phyloP scores from a whole-genome alignment of 2,329 filamentous ascomycete species.

The Colletotrichum kahawae region DNA sequence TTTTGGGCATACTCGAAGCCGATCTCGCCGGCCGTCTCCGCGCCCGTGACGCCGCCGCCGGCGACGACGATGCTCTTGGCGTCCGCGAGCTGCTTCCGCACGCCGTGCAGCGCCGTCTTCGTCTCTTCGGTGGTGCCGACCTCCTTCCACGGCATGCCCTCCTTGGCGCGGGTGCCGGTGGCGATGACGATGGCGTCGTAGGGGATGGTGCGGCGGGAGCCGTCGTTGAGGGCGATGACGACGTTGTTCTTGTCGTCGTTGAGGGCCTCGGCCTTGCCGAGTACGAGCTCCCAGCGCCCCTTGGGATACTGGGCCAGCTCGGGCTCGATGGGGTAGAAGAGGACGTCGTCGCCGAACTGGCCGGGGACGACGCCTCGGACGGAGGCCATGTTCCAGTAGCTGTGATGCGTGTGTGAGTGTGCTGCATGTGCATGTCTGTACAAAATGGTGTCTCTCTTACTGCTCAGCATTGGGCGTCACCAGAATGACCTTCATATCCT shows the following conservation, averaged over 20 bases:
- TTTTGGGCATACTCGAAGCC: constrained; percentile 48
- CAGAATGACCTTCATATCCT: constrained; percentile 55
- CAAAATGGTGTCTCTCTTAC: neutral
- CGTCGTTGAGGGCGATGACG: constrained; percentile 35
- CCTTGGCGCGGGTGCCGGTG: constrained; percentile 51
- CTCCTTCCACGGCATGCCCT: constrained; percentile 55
- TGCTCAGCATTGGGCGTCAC: constrained; percentile 52
- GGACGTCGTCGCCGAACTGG: constrained; percentile 48
- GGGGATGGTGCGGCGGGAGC: constrained; percentile 33
- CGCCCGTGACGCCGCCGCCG: constrained; percentile 56
- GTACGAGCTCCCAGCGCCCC: constrained; percentile 51
- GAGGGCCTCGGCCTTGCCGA: constrained; percentile 48
- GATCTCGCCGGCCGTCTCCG: constrained; percentile 58
- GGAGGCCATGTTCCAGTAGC: constrained; percentile 62
- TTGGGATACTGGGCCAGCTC: constrained; percentile 51
- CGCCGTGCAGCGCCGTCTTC: constrained; percentile 38
- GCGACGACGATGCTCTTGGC: constrained; percentile 56
- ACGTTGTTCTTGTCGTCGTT: constrained; percentile 39
- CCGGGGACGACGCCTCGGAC: constrained; percentile 59
- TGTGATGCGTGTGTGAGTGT: constrained; percentile 35
- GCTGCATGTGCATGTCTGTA: neutral
- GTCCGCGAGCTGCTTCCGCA: constrained; percentile 41
- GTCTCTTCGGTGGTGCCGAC: constrained; percentile 47
- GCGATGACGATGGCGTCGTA: constrained; percentile 61
- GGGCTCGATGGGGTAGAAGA: constrained; percentile 50